Evolutionary conservation across 768 basidiomycete species (phyloP), one percentile per base, ranked within the genome.

Genomic region (Pisolithus microcarpus): DNA sequence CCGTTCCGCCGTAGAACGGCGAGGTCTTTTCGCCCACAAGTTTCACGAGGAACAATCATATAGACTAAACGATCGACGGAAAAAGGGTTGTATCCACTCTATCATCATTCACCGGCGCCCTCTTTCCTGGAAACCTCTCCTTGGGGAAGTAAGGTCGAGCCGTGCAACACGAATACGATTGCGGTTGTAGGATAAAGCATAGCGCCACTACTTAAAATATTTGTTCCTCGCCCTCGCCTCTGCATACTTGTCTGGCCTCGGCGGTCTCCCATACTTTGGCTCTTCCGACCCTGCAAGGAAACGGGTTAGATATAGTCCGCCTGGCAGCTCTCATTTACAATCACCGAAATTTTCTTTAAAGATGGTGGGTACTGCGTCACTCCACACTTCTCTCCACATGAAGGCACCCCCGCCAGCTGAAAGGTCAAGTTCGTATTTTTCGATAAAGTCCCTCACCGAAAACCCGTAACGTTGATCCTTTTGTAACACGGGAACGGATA

Each of bases 331-430:
- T 28, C 5, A 24, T 13, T 5, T 10, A 3, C 15, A 80, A 88
- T 70, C 61, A 87, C 91, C 75, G 53, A 91, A 69, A 31, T 84
- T 68, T 55, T 82, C 75, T 53, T 61, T 59, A 69, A 91, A 88
- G 52, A 92, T 81, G 8, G 72, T 75, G 19, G 73, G 72, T 13
- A 90, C 87, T 8, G 73, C 68, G 56, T 76, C 69, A 58, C 81
- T 75, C 89, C 90, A 93, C 38, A 82, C 73, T 56, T 80, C 81
- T 61, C 91, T 75, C 81, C 84, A 94, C 84, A 93, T 89, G 65
- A 87, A 84, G 5, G 74, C 81, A 6, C 87, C 91, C 18, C 86
- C 87, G 34, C 87, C 85, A 34, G 65, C 62, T 26, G 69, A 69
- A 19, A 67, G 73, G 59, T 80, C 72, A 46, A 88, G 62, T 37